Base-by-base conservation (phyloP, 1,139 yeast genomes). In the Geotrichum bryndzae region DNA sequence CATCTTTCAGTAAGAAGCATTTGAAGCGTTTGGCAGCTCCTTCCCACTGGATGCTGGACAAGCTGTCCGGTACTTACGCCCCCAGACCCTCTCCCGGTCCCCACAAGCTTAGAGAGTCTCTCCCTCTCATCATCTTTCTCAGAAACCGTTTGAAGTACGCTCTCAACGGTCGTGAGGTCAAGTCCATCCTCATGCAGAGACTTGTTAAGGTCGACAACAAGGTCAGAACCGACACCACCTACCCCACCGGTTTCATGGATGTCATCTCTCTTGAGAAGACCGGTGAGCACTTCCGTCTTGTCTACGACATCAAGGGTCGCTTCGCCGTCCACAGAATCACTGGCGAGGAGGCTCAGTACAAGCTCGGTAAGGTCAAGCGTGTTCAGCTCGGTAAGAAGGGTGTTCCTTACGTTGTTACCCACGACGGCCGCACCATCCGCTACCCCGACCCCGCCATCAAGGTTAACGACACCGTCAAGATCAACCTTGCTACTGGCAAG, bases 41-140 rank as follows among this genome's bases (percentile, higher is more conserved):
- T 85, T 88, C 92, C 85, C 99, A 95, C 88, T 95, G 99, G 99
- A 90, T 95, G 96, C 89, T 95, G 86, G 99, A 94, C 96, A 95
- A 95, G 85, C 86, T 95, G 85, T 89, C 97, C 80, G 99, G 99
- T 79, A 85, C 91, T 78, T 94, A 94, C 81, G 99, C 99, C 73
- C 99, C 99, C 84, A 92, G 98, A 86, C 96, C 98, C 79, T 90
- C 97, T 69, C 88, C 96, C 73, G 99, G 99, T 85, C 99, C 99
- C 79, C 99, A 94, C 88, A 94, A 94, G 84, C 87, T 92, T 82
- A 88, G 99, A 83, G 99, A 94, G 84, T 94, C 97, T 67, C 88
- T 94, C 78, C 99, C 99, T 79, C 88, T 94, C 83, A 86, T 94
- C 78, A 94, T 94, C 74, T 94, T 94, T 86, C 84, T 94, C 79